These are phyloP conservation scores for Colletotrichum phormii DNA, from an alignment of 2,329 filamentous ascomycete species.

Conservation along the genomic window DNA sequence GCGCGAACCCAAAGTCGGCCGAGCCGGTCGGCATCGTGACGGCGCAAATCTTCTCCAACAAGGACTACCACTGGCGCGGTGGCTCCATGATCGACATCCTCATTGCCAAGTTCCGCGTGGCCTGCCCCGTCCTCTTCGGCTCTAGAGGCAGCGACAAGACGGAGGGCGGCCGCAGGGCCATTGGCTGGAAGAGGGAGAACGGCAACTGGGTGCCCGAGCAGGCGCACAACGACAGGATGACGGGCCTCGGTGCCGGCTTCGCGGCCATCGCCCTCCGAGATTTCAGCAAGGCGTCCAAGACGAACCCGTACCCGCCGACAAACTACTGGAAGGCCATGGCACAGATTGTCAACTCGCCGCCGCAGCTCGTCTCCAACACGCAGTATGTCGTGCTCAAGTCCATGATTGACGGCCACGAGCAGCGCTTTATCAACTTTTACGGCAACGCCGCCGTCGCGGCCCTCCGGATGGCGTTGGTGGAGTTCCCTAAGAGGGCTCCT, in stretches of 20 bases:
- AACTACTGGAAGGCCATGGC: constrained; percentile 88
- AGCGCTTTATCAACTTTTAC: constrained; percentile 83
- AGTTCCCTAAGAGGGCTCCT: constrained; percentile 71
- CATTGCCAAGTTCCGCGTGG: constrained; percentile 83
- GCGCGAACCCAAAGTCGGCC: constrained; percentile 72
- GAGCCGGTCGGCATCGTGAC: constrained; percentile 84
- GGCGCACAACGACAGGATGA: constrained; percentile 84
- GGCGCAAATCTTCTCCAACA: constrained; percentile 78
- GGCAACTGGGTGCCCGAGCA: constrained; percentile 74
- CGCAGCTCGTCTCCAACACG: constrained; percentile 75
- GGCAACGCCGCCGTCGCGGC: constrained; percentile 80
- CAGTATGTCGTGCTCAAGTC: constrained; percentile 77
- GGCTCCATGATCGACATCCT: constrained; percentile 83
- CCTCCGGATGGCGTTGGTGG: constrained; percentile 77
- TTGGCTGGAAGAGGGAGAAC: constrained; percentile 79
- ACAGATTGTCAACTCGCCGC: constrained; percentile 80
- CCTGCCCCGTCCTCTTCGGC: constrained; percentile 89
- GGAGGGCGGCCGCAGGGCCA: constrained; percentile 70
- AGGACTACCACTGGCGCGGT: constrained; percentile 75
- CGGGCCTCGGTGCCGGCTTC: constrained; percentile 85
- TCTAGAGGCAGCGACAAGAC: constrained; percentile 81
- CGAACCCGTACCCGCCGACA: constrained; percentile 80
- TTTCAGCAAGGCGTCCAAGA: constrained; percentile 76
- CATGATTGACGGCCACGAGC: constrained; percentile 79
- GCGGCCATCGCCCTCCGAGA: constrained; percentile 86